Evolutionary conservation across 2,329 filamentous ascomycete genomes (phyloP).

Genomic region (Botrytis squamosa): DNA sequence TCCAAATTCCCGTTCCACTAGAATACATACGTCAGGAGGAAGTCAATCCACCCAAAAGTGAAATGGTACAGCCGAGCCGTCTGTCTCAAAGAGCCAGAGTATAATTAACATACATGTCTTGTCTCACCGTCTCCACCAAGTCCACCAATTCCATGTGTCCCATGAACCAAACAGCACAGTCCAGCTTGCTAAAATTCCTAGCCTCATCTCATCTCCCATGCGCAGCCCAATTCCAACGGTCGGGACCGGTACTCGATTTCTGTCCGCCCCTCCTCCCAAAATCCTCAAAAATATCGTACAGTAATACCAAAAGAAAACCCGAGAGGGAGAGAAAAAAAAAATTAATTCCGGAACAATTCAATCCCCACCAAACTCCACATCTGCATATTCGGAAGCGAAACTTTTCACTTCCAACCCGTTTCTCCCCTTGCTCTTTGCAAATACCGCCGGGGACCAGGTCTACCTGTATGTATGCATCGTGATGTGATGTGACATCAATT

Average conservation of each 20-base stretch:
- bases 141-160: neutral
- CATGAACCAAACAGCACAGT: neutral
- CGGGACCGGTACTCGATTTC: neutral
- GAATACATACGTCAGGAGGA: neutral
- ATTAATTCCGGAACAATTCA: neutral
- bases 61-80: neutral
- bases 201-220: neutral
- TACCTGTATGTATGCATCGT: neutral
- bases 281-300: neutral
- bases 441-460: neutral
- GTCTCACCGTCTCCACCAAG: neutral
- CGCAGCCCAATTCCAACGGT: constrained; percentile 2
- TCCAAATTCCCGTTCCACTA: neutral
- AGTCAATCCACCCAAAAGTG: neutral
- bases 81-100: neutral
- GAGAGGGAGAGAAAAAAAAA: neutral
- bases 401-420: neutral
- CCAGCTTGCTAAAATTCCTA: neutral
- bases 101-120: neutral
- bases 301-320: neutral
- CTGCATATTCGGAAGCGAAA: constrained; percentile 7
- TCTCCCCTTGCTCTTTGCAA: neutral
- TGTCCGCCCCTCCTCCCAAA: too few relatives aligned
- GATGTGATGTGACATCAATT: constrained; percentile 3
- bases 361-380: neutral